Conservation (phyloP, 495 filamentous ascomycete species). For the Neurospora intermedia region DNA sequence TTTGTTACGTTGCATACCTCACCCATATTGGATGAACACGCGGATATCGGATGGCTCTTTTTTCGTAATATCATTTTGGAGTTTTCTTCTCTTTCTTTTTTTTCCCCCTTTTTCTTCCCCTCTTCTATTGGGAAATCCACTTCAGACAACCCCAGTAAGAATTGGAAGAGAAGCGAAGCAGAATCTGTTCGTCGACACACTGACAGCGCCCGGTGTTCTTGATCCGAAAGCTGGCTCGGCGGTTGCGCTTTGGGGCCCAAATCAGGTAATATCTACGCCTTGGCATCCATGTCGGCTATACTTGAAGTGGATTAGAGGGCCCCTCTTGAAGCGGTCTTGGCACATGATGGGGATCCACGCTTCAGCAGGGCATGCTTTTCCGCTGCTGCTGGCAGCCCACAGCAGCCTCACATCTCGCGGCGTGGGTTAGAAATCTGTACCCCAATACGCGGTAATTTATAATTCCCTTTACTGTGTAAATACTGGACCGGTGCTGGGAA, state of each 20-base stretch:
- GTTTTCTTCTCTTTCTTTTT: too few species aligned
- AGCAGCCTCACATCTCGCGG: neutral
- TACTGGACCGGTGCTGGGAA: neutral
- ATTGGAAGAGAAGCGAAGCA: neutral
- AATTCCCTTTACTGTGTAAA: neutral
- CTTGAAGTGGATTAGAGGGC: neutral
- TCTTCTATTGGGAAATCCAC: neutral
- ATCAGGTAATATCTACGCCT: neutral
- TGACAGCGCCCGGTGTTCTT: neutral
- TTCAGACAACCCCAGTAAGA: neutral
- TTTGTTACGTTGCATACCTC: neutral
- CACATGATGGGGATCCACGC: neutral
- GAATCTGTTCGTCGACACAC: neutral
- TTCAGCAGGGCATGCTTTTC: neutral
- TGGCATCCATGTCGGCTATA: neutral
- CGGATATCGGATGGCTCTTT: neutral
- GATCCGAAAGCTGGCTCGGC: neutral
- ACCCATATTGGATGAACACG: neutral
- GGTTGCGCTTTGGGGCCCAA: neutral
- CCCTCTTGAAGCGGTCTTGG: neutral
- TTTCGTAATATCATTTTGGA: too few species aligned
- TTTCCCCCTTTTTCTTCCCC: too few species aligned
- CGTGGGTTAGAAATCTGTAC: neutral
- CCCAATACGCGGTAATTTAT: neutral
- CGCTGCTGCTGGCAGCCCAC: neutral